Evolutionary conservation across 2,329 filamentous ascomycete species (phyloP).

Genomic region (Chaetomium sp.): DNA sequence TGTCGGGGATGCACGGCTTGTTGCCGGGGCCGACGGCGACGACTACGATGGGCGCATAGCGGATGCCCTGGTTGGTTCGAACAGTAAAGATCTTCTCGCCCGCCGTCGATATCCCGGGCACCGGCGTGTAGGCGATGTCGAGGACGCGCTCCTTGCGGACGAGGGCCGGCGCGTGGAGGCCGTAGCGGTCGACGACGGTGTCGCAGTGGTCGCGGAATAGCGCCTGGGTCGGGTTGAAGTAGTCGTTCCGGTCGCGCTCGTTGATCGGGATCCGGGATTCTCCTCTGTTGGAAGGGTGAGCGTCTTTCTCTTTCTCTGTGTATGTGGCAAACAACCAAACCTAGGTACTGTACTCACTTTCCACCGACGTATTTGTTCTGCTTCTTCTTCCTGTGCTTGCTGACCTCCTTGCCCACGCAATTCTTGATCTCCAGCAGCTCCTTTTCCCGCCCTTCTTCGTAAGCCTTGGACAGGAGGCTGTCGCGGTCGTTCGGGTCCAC

Average conservation of each 20-base stretch:
- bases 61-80: conserved; percentile 54
- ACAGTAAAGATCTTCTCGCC: conserved; percentile 66
- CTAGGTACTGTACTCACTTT: conserved; percentile 44
- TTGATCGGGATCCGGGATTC: conserved; percentile 58
- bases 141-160: conserved; percentile 62
- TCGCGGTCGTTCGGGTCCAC: conserved; percentile 75
- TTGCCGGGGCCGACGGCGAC: conserved; percentile 72
- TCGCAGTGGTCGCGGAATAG: conserved; percentile 66
- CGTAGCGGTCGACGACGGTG: conserved; percentile 59
- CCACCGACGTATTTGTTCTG: conserved; percentile 44
- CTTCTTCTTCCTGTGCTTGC: conserved; percentile 77
- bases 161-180: conserved; percentile 52
- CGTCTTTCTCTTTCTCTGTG: background rate
- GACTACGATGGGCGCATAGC: conserved; percentile 65
- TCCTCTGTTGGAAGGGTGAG: conserved; percentile 38
- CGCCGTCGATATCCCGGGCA: conserved; percentile 48
- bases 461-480: conserved; percentile 69
- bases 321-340: too few species aligned
- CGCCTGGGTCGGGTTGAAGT: conserved; percentile 64
- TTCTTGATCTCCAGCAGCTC: conserved; percentile 71
- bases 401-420: conserved; percentile 77
- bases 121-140: conserved; percentile 61
- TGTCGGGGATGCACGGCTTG: conserved; percentile 52
- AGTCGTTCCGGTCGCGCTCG: conserved; percentile 68
- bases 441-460: conserved; percentile 58